These are phyloP conservation scores for Malus orientalis DNA, from an alignment of 306 rosid species.

Conservation along the genomic window DNA sequence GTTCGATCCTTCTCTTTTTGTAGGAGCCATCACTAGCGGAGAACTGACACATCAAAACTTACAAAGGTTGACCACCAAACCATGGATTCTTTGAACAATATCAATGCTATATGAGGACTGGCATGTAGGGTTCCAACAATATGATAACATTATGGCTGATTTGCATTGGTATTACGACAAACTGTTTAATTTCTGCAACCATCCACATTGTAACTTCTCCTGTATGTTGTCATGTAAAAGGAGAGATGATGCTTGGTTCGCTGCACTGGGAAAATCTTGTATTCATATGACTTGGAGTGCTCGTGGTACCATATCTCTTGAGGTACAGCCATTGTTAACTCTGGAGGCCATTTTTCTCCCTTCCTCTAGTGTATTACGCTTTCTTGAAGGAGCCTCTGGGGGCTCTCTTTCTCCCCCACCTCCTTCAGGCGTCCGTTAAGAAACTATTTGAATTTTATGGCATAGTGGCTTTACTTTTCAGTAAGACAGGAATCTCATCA, in stretches of 20 bases:
- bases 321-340: slow-evolving; percentile 30
- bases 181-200: not conserved
- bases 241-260: slow-evolving; percentile 94
- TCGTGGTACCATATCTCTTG: slow-evolving; percentile 83
- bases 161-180: not conserved
- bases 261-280: slow-evolving; percentile 78
- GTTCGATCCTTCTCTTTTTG: slow-evolving; percentile 75
- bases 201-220: not conserved
- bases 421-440: not conserved
- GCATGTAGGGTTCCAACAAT: not conserved
- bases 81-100: no score
- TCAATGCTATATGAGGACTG: not conserved
- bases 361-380: not conserved
- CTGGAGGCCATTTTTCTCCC: not conserved
- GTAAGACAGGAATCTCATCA: slow-evolving; percentile 6
- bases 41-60: slow-evolving; percentile 75
- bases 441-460: not conserved
- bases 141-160: not conserved
- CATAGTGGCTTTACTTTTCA: slow-evolving; percentile 10
- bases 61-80: slow-evolving; percentile 42
- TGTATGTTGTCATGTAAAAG: slow-evolving; percentile 27
- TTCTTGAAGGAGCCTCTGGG: not conserved
- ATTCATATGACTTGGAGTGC: slow-evolving; percentile 89
- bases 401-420: not conserved
- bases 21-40: slow-evolving; percentile 86